Conservation (phyloP, 1,284 basidiomycete species). For the Rhodotorula glutinis region DNA sequence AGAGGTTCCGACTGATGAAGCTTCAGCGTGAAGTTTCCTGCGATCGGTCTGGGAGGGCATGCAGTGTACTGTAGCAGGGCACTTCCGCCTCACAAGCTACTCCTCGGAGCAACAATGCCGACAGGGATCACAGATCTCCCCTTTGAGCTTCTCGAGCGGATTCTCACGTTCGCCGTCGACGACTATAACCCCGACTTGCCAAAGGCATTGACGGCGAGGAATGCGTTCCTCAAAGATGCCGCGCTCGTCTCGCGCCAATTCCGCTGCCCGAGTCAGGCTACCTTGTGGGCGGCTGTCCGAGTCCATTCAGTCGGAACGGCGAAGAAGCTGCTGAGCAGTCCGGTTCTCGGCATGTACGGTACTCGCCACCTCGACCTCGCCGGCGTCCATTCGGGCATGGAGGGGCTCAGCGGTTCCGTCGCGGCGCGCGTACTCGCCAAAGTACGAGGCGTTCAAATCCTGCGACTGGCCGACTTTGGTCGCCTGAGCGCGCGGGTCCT, state of each 20-base stretch:
- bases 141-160: slow-evolving; percentile 23
- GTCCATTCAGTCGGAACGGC: slow-evolving; percentile 8
- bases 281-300: slow-evolving; percentile 12
- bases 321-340: slow-evolving; percentile 7
- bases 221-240: not conserved
- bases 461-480: slow-evolving; percentile 26
- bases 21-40: not conserved
- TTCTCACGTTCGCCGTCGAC: slow-evolving; percentile 11
- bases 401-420: slow-evolving; percentile 24
- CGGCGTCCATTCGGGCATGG: slow-evolving; percentile 23
- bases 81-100: not conserved
- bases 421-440: slow-evolving; percentile 23
- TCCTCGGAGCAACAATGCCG: not conserved
- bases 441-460: slow-evolving; percentile 4
- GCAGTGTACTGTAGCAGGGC: too few species aligned
- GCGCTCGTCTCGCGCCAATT: slow-evolving; percentile 12
- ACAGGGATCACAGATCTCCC: slow-evolving; percentile 14
- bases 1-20: not conserved
- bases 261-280: slow-evolving; percentile 20
- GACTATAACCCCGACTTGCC: slow-evolving; percentile 8
- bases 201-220: not conserved
- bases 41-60: too few species aligned
- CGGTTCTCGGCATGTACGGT: slow-evolving; percentile 8
- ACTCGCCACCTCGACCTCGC: slow-evolving; percentile 13
- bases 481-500: slow-evolving; percentile 16